Evolutionary conservation across 176 grass and related monocot species (phyloP).

Genomic region (Hyparrhenia diplandra): DNA sequence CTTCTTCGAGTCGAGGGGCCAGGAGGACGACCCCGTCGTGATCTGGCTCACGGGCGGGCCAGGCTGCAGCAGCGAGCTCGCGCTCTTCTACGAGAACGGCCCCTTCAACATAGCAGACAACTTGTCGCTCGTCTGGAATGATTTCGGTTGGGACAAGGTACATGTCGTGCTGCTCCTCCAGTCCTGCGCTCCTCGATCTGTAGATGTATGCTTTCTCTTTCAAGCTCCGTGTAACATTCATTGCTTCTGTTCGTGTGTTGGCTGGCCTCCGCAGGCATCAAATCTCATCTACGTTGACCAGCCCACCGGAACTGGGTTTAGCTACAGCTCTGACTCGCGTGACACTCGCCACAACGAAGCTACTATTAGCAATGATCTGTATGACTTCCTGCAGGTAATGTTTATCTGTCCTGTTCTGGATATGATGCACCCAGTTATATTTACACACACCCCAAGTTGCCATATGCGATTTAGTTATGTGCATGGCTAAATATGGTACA

Average conservation of each 20-base stretch:
- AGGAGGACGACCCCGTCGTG: constrained; percentile 63
- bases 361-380: constrained; percentile 68
- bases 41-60: constrained; percentile 93
- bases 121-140: constrained; percentile 78
- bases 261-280: constrained; percentile 49
- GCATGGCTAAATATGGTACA: not conserved
- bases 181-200: too few species aligned
- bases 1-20: constrained; percentile 79
- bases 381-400: constrained; percentile 83
- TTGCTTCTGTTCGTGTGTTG: not conserved
- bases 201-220: not conserved
- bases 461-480: not conserved
- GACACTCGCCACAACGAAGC: constrained; percentile 84
- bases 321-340: constrained; percentile 64
- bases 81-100: constrained; percentile 91
- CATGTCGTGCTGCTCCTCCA: not conserved
- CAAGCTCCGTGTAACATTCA: not conserved
- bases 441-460: not conserved
- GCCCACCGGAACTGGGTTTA: constrained; percentile 94
- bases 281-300: constrained; percentile 88
- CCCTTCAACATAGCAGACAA: constrained; percentile 62
- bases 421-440: not conserved
- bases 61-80: constrained; percentile 90
- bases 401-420: not conserved
- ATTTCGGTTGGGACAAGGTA: constrained; percentile 93